These are phyloP conservation scores for Backusella westeae DNA, from an alignment of 192 early-diverging fungal species.

Conservation along the genomic window DNA sequence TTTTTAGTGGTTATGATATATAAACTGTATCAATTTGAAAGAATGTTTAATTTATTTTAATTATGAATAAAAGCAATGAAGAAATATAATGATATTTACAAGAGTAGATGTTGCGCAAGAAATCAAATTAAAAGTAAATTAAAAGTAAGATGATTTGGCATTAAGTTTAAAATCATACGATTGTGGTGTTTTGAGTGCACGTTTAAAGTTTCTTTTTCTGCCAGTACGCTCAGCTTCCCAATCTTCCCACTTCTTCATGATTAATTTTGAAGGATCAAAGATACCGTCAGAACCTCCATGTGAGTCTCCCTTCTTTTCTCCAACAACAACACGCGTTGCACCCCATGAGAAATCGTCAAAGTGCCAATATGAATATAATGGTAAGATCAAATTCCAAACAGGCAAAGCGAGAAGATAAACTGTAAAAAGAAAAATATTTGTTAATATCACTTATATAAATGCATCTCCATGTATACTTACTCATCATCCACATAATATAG, in stretches of 20 bases:
- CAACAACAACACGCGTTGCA: slow-evolving; percentile 70
- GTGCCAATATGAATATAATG: slow-evolving; percentile 91
- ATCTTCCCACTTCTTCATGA: slow-evolving; percentile 59
- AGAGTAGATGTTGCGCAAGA: neutral
- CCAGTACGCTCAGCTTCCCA: slow-evolving; percentile 54
- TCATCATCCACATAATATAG: slow-evolving; percentile 89
- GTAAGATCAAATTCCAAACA: slow-evolving; percentile 93
- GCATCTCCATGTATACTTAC: slow-evolving; percentile 18
- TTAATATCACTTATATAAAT: neutral
- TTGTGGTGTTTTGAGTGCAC: neutral
- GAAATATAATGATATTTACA: neutral
- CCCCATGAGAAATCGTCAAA: slow-evolving; percentile 94
- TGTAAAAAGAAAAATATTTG: slow-evolving; percentile 36
- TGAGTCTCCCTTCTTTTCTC: slow-evolving; percentile 64
- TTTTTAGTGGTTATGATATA: no score
- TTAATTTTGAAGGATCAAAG: slow-evolving; percentile 62
- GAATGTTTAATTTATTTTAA: no score
- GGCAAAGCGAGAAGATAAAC: slow-evolving; percentile 81
- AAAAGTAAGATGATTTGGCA: neutral
- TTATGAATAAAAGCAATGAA: neutral
- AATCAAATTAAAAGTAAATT: neutral
- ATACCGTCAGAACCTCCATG: slow-evolving; percentile 70
- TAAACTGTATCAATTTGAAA: no score
- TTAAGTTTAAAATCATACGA: neutral
- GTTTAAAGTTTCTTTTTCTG: neutral